phyloP scores from a whole-genome alignment of 495 filamentous ascomycete genomes.

The Neurospora sp. region DNA sequence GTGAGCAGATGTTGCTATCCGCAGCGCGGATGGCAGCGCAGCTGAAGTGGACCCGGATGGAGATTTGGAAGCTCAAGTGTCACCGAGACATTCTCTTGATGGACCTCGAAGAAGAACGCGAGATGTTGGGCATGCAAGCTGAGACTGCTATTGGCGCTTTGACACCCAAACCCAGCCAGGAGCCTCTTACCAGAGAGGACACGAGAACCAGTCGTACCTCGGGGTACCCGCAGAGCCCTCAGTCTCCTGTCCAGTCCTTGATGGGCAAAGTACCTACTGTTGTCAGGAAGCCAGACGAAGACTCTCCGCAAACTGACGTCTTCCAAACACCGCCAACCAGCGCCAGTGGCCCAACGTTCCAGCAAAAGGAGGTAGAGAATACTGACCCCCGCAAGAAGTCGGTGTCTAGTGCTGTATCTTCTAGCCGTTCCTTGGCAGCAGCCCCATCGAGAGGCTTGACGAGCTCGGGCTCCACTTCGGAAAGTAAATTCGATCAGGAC shows the following conservation, averaged over 20 bases:
- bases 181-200: slow-evolving; percentile 16
- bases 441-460: slow-evolving; percentile 21
- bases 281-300: slow-evolving; percentile 20
- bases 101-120: slow-evolving; percentile 72
- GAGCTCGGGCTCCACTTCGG: slow-evolving; percentile 9
- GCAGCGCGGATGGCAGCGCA: slow-evolving; percentile 81
- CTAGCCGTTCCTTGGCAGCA: slow-evolving; percentile 17
- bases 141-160: slow-evolving; percentile 12
- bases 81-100: slow-evolving; percentile 78
- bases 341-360: slow-evolving; percentile 34
- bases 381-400: slow-evolving; percentile 28
- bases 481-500: slow-evolving; percentile 19
- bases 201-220: slow-evolving; percentile 16
- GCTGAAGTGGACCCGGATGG: slow-evolving; percentile 83
- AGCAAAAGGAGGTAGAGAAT: slow-evolving; percentile 32
- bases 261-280: slow-evolving; percentile 18
- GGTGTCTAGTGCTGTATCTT: slow-evolving; percentile 31
- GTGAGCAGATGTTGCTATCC: slow-evolving; percentile 75
- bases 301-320: slow-evolving; percentile 27
- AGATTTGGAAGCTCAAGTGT: slow-evolving; percentile 86
- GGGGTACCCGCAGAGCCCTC: slow-evolving; percentile 18
- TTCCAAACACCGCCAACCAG: slow-evolving; percentile 39
- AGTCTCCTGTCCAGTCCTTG: slow-evolving; percentile 22
- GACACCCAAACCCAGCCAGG: slow-evolving; percentile 9
- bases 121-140: slow-evolving; percentile 23